phyloP scores from a whole-genome alignment of 2,329 filamentous ascomycete genomes.

The Fusarium temperatum region DNA sequence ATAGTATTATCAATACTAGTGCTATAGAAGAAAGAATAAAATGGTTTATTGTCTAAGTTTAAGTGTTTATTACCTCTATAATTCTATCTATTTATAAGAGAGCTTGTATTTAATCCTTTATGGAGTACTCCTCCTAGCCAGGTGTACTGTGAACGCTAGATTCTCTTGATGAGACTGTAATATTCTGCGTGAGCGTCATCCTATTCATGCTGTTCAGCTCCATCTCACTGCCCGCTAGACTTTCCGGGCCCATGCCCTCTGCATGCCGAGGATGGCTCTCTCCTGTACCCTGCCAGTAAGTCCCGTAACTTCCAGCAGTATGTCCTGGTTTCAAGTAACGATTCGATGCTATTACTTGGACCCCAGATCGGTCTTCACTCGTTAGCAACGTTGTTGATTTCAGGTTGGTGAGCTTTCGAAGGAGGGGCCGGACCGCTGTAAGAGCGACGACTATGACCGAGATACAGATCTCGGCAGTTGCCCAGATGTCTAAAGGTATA shows the following conservation, averaged over 20 bases:
- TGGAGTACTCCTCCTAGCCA: too few relatives aligned
- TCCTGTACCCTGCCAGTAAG: not conserved
- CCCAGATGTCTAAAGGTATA: not conserved
- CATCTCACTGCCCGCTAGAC: not conserved
- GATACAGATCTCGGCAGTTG: conserved; percentile 7
- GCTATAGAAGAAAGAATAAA: too few relatives aligned
- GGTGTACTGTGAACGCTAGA: not conserved
- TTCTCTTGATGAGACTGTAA: not conserved
- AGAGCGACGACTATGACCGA: conserved; percentile 5
- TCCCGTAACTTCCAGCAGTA: rapidly evolving
- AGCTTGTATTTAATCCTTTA: not conserved
- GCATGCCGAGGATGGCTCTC: not conserved
- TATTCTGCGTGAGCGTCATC: not conserved
- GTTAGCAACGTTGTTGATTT: not conserved
- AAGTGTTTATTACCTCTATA: not conserved
- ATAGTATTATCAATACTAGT: too few relatives aligned
- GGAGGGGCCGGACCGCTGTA: not conserved
- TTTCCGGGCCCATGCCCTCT: not conserved
- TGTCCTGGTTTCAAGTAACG: rapidly evolving
- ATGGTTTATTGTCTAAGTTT: not conserved
- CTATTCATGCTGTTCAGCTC: not conserved
- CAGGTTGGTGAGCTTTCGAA: not conserved
- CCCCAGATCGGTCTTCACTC: not conserved
- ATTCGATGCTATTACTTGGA: not conserved
- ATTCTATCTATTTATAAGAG: not conserved